phyloP scores from a whole-genome alignment of 2,329 filamentous ascomycete species.

The Aspergillus ruber region DNA sequence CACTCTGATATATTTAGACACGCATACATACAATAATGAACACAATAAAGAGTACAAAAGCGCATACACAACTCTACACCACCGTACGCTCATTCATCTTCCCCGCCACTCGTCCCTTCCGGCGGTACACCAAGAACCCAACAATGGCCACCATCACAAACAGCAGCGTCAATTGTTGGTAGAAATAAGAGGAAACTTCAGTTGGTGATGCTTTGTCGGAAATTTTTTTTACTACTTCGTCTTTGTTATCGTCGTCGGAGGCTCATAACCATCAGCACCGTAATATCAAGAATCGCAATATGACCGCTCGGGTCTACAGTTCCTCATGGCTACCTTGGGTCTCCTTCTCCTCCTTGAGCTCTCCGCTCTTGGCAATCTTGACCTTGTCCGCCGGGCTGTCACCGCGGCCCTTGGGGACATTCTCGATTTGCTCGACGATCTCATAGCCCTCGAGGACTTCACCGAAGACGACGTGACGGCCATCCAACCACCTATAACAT shows the following conservation, averaged over 20 bases:
- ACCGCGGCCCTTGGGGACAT: constrained; percentile 49
- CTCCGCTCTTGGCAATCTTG: constrained; percentile 61
- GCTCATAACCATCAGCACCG: constrained; percentile 27
- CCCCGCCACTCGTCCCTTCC: no score
- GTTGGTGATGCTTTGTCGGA: not conserved
- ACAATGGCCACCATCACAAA: no score
- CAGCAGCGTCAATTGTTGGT: no score
- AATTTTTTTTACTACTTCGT: not conserved
- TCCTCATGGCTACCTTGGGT: constrained; percentile 48
- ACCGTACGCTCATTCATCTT: no score
- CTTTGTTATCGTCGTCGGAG: constrained; percentile 13
- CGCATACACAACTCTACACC: no score
- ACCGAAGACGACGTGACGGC: constrained; percentile 61
- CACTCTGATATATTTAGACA: no score
- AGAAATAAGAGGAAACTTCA: no score
- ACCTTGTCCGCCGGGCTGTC: constrained; percentile 55
- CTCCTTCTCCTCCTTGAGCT: constrained; percentile 48
- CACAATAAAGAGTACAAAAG: no score
- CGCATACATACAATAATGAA: no score
- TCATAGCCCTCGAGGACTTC: constrained; percentile 64
- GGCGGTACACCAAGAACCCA: no score
- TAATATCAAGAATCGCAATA: constrained; percentile 16
- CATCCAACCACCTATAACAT: constrained; percentile 51
- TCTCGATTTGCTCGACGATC: constrained; percentile 59
- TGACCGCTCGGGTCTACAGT: constrained; percentile 46